phyloP scores from a whole-genome alignment of 805 yeast species.

The Hagleromyces aurorensis region DNA sequence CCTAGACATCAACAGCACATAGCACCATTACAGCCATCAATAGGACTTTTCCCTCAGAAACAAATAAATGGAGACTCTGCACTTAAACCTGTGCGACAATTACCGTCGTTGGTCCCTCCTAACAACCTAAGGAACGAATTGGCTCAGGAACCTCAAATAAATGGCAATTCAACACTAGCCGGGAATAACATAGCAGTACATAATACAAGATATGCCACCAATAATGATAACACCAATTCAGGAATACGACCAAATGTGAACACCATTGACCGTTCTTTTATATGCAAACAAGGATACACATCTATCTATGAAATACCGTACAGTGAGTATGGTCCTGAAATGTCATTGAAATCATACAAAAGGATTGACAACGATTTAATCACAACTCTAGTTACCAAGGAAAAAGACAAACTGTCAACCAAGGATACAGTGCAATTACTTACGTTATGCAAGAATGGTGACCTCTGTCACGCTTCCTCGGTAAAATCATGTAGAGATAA shows the following conservation, averaged over 20 bases:
- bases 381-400: slow-evolving; percentile 15
- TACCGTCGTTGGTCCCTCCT: too few relatives aligned
- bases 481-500: slow-evolving; percentile 12
- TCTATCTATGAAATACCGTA: slow-evolving; percentile 24
- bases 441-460: slow-evolving; percentile 17
- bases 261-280: slow-evolving; percentile 3
- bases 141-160: too few relatives aligned
- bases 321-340: slow-evolving; percentile 18
- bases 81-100: too few relatives aligned
- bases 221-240: not conserved
- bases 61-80: too few relatives aligned
- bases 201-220: not conserved
- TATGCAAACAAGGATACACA: slow-evolving; percentile 24
- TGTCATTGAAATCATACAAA: slow-evolving; percentile 19
- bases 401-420: slow-evolving; percentile 9
- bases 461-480: too few relatives aligned
- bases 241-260: too few relatives aligned
- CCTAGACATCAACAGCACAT: too few relatives aligned
- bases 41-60: too few relatives aligned
- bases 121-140: too few relatives aligned
- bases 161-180: not conserved
- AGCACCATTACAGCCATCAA: too few relatives aligned
- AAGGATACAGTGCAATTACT: slow-evolving; percentile 8
- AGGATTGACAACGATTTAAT: slow-evolving; percentile 23
- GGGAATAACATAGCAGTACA: not conserved